phyloP scores from a whole-genome alignment of 2,329 filamentous ascomycete genomes.

The Claviceps arundinis region DNA sequence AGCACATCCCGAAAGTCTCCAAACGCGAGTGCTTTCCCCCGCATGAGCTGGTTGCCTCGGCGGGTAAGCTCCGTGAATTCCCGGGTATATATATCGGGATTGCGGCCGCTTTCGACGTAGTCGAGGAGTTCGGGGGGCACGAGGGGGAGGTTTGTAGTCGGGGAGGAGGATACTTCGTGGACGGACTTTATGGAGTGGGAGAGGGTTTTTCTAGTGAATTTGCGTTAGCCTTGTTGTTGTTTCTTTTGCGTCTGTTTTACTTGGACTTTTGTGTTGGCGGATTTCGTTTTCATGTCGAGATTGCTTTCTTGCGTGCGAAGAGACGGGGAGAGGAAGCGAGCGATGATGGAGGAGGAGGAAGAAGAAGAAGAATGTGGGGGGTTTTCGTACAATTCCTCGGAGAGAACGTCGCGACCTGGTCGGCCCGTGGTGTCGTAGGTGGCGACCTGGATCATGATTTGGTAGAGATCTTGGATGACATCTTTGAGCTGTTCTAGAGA shows the following conservation, averaged over 20 bases:
- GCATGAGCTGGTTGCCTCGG: slow-evolving; percentile 52
- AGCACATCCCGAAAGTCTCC: slow-evolving; percentile 47
- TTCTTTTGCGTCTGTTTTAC: neutral
- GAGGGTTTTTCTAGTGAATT: slow-evolving; percentile 25
- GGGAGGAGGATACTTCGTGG: slow-evolving; percentile 27
- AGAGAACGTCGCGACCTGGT: slow-evolving; percentile 42
- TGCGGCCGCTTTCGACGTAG: slow-evolving; percentile 59
- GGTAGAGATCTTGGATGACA: slow-evolving; percentile 50
- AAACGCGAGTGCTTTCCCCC: slow-evolving; percentile 52
- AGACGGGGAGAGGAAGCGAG: no score
- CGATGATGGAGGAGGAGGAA: no score
- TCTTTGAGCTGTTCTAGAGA: slow-evolving; percentile 43
- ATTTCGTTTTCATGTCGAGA: no score
- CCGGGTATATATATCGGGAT: slow-evolving; percentile 61
- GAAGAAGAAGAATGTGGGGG: neutral
- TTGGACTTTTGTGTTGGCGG: neutral
- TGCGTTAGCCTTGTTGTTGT: neutral
- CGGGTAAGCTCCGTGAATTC: slow-evolving; percentile 60
- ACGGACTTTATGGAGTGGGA: slow-evolving; percentile 25
- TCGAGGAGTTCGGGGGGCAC: slow-evolving; percentile 51
- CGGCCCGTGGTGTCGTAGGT: slow-evolving; percentile 43
- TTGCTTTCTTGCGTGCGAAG: no score
- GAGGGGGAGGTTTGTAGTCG: slow-evolving; percentile 28
- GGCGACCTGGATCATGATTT: slow-evolving; percentile 48
- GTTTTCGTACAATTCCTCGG: slow-evolving; percentile 32